These are phyloP conservation scores for Nakazawaea holstii DNA, from an alignment of 805 yeast species.

Conservation along the genomic window DNA sequence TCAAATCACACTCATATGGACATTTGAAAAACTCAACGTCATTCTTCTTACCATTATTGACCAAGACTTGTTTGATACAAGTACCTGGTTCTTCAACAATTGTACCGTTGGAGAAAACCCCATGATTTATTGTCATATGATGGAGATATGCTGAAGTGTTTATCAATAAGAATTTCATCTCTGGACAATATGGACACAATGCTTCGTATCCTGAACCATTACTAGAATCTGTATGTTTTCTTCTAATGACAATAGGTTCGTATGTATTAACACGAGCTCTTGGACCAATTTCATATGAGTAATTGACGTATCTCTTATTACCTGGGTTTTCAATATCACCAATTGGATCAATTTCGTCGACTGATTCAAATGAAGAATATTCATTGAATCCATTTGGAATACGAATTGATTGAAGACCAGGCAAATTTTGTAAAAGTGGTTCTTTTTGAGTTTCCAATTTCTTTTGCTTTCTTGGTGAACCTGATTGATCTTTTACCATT, in stretches of 20 bases:
- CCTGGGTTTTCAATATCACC: too few species aligned
- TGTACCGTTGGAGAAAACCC: slow-evolving; percentile 25
- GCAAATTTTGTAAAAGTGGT: slow-evolving; percentile 1
- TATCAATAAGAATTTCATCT: slow-evolving; percentile 17
- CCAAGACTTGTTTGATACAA: neutral
- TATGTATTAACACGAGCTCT: slow-evolving; percentile 3
- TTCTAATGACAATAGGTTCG: slow-evolving; percentile 7
- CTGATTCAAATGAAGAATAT: neutral
- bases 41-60: slow-evolving; percentile 1
- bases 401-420: neutral
- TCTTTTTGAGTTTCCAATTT: neutral
- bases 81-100: slow-evolving; percentile 20
- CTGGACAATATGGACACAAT: slow-evolving; percentile 8
- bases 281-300: neutral
- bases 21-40: slow-evolving; percentile 3
- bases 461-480: too few species aligned
- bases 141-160: slow-evolving; percentile 26
- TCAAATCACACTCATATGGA: slow-evolving; percentile 8
- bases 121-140: slow-evolving; percentile 26
- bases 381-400: neutral
- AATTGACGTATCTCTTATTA: neutral
- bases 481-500: too few species aligned
- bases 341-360: neutral
- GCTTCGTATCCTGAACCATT: neutral
- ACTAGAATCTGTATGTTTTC: neutral